Evolutionary conservation across 768 basidiomycete genomes (phyloP).

Genomic region (Leccinum arenicola): DNA sequence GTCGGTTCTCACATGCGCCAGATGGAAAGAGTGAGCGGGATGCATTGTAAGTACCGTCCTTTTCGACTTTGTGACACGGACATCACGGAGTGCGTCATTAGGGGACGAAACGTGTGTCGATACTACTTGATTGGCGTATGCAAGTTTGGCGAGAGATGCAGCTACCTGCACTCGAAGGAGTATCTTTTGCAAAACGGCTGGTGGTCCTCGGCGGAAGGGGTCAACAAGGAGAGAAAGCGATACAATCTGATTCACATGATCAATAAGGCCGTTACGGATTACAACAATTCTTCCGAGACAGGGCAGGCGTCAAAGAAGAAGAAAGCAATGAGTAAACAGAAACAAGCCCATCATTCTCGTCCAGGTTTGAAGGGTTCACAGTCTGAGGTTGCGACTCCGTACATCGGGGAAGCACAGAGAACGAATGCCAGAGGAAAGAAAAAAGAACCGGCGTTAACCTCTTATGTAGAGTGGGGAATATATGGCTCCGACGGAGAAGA

Average conservation of each 20-base stretch:
- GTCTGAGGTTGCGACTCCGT: neutral
- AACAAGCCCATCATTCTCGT: neutral
- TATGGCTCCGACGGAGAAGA: neutral
- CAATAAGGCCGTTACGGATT: neutral
- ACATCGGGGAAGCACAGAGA: neutral
- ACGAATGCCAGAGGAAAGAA: neutral
- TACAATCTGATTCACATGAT: neutral
- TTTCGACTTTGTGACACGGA: neutral
- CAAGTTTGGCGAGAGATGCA: constrained; percentile 40
- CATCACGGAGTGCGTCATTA: constrained; percentile 20
- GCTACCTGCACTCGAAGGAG: constrained; percentile 46
- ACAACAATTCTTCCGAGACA: neutral
- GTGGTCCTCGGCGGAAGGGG: constrained; percentile 37
- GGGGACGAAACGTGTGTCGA: constrained; percentile 52
- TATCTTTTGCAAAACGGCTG: constrained; percentile 45
- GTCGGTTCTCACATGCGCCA: constrained; percentile 51
- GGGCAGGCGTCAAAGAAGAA: neutral
- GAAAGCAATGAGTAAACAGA: constrained; percentile 2
- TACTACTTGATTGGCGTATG: constrained; percentile 40
- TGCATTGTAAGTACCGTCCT: constrained; percentile 40
- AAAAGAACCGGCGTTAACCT: neutral
- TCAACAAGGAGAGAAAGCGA: neutral
- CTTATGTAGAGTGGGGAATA: neutral
- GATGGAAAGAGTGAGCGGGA: constrained; percentile 55
- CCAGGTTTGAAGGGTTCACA: neutral